Evolutionary conservation across 768 basidiomycete genomes (phyloP), one percentile per base, ranked within the genome.

Genomic region (Amanita muscaria): DNA sequence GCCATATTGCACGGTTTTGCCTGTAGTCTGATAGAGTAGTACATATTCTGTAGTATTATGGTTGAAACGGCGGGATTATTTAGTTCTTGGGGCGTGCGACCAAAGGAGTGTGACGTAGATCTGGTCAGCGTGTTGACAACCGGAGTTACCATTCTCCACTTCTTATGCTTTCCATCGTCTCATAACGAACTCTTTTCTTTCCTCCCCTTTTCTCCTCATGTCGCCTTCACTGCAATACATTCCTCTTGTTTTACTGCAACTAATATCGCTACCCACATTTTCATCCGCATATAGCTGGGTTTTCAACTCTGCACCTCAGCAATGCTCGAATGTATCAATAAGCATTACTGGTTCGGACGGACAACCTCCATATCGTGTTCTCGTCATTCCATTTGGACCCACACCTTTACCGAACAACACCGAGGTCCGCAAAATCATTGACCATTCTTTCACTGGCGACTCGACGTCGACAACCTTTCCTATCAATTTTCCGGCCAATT

Each of bases 361-460:
- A 44, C 53, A 61, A 36, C 79, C 85, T 0, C 87, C 87, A 0
- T 90, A 83, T 61, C 68, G 66, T 29, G 64, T 81, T 41, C 66
- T 88, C 16, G 62, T 88, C 41, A 64, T 88, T 29, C 87, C 87
- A 1, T 74, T 69, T 54, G 86, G 85, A 3, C 64, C 80, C 3
- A 67, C 74, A 0, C 75, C 85, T 4, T 67, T 86, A 10, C 42
- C 72, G 3, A 77, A 79, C 49, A 76, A 72, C 47, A 62, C 74
- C 24, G 87, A 90, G 58, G 79, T 70, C 18, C 70, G 86, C 22
- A 72, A 56, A 32, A 79, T 86, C 37, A 56, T 79, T 40, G 73
- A 74, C 52, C 58, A 76, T 10, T 58, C 70, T 4, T 87, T 88
- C 55, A 48, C 63, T 15, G 70, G 60, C 21, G 53, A 59, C 19